Conservation (phyloP, 2,329 filamentous ascomycete genomes). For the Thermoascus crustaceus region DNA sequence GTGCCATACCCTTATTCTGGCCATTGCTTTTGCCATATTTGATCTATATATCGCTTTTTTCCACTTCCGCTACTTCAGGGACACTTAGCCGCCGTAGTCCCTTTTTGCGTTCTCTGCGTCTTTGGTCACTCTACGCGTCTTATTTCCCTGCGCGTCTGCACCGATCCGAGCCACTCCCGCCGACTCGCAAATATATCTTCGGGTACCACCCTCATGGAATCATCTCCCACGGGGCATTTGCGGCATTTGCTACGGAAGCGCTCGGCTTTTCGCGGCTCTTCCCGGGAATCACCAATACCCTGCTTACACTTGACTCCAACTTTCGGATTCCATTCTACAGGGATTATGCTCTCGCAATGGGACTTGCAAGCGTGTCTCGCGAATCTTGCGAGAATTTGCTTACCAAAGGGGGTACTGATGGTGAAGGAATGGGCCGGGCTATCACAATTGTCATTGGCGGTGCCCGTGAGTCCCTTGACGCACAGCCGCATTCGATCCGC, state of each 20-base stretch:
- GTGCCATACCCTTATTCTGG: conserved; percentile 87
- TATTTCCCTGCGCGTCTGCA: conserved; percentile 90
- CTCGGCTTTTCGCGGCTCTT: conserved; percentile 81
- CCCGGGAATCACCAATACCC: conserved; percentile 87
- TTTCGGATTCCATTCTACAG: conserved; percentile 90
- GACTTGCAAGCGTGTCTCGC: conserved; percentile 78
- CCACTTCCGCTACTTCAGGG: conserved; percentile 68
- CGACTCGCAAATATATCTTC: conserved; percentile 88
- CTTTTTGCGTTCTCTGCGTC: conserved; percentile 60
- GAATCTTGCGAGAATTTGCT: conserved; percentile 87
- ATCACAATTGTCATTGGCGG: conserved; percentile 95
- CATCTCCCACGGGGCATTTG: conserved; percentile 93
- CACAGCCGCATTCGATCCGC: conserved; percentile 66
- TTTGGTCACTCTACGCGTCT: conserved; percentile 84
- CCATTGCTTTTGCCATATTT: conserved; percentile 70
- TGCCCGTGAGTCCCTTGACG: conserved; percentile 83
- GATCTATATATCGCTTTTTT: conserved; percentile 68
- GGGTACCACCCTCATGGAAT: conserved; percentile 97
- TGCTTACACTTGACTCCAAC: conserved; percentile 91
- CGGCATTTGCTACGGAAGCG: conserved; percentile 82
- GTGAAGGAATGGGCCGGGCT: conserved; percentile 82
- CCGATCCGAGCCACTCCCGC: conserved; percentile 68
- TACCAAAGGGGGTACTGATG: conserved; percentile 65
- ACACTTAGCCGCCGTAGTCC: conserved; percentile 66
- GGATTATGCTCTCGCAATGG: conserved; percentile 86